Evolutionary conservation across 2,329 filamentous ascomycete genomes (phyloP), one percentile per base, ranked within the genome.

Genomic region (Calonectria pteridis): DNA sequence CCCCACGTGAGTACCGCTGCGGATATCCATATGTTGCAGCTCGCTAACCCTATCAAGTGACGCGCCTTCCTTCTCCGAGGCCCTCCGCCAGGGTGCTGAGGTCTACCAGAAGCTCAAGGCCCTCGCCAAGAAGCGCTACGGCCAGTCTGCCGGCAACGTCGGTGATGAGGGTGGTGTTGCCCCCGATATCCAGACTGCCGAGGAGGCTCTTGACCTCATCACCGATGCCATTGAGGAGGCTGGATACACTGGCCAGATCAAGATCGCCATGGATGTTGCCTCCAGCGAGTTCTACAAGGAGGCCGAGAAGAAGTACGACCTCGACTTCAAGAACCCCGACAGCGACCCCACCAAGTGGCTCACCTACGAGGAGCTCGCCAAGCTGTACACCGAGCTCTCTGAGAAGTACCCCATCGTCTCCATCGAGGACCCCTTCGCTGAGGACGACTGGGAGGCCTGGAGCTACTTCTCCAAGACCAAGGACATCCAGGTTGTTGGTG

Each of bases 381-480:
- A 94, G 84, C 89, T 97, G 83, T 98, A 99, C 93, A 92, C 94
- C 86, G 90, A 93, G 59, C 93, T 99, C 76, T 91, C 91, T 85
- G 91, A 93, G 91, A 98, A 98, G 90, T 99, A 99, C 91, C 96
- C 97, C 83, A 99, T 99, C 84, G 95, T 98, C 89, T 95, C 92
- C 87, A 98, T 99, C 82, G 97, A 99, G 90, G 97, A 99, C 87
- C 97, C 97, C 85, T 99, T 99, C 89, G 96, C 95, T 78, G 97
- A 99, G 92, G 97, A 98, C 84, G 97, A 99, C 91, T 99, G 97
- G 97, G 96, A 98, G 92, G 97, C 97, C 76, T 99, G 97, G 97
- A 98, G 95, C 93, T 98, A 98, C 93, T 99, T 98, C 94, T 98
- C 94, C 94, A 98, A 98, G 94, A 97, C 95, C 83, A 95, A 95